Evolutionary conservation across 1,139 yeast species (phyloP).

Genomic region (Hansenula sp.): DNA sequence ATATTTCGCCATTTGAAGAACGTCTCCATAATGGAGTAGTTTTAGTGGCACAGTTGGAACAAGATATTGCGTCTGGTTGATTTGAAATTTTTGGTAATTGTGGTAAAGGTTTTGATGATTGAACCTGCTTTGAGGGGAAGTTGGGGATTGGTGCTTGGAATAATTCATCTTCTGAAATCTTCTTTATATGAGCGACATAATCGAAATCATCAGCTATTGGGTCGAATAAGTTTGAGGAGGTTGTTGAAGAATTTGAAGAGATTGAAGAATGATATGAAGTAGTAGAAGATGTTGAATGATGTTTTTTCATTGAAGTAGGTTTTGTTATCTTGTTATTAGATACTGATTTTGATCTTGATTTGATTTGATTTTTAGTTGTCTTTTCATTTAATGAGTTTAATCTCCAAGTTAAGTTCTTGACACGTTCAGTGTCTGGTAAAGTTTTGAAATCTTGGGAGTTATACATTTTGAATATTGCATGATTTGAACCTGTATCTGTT

Average conservation of each 20-base stretch:
- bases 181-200: constrained; percentile 62
- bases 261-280: too few relatives aligned
- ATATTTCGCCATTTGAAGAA: constrained; percentile 82
- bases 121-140: background rate
- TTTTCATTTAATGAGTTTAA: background rate
- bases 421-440: constrained; percentile 1
- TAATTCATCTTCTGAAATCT: constrained; percentile 40
- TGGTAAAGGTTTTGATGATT: background rate
- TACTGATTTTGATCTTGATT: background rate
- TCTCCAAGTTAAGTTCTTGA: constrained; percentile 1
- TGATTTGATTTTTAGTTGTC: background rate
- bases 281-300: background rate
- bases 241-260: background rate
- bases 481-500: background rate
- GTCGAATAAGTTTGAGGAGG: constrained; percentile 14
- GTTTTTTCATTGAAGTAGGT: background rate
- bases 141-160: background rate
- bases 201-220: constrained; percentile 55
- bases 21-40: constrained; percentile 94
- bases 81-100: background rate
- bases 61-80: constrained; percentile 22
- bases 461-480: background rate
- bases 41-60: constrained; percentile 84
- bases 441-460: background rate
- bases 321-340: background rate